Base-by-base conservation (phyloP, 2,329 filamentous ascomycete genomes). In the Calonectria honghensis region DNA sequence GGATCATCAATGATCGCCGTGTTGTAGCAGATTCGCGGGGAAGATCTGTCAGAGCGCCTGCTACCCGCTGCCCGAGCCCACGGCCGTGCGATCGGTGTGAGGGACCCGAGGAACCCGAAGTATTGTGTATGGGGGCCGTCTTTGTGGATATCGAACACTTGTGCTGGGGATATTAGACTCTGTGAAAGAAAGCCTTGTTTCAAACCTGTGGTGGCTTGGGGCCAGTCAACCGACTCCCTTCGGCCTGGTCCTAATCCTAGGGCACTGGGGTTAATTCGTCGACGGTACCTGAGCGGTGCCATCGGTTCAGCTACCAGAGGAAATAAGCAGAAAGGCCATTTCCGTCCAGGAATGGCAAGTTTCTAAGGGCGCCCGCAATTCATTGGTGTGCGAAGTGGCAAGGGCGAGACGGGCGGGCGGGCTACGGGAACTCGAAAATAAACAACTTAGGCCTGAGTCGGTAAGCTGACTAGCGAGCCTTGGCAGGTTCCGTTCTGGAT, bases 21-120 rank as follows among this genome's bases (percentile, higher is more conserved):
- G 39, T 41, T 41, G 57, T 37, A 20, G 57, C 35, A 63, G 57
- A 63, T 63, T 41, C 57, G 37, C 16, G 57, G 57, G 57, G 57
- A 59, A 63, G 57, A 63, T 63, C 57, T 14, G 57, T 41, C 37
- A 63, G 37, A 63, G 57, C 57, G n/a, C 16, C 35, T 41, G 57
- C 35, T 37, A 63, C 57, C 57, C 35, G 57, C 18, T 63, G 57
- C 37, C 39, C 24, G 35, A 63, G 35, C 14, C n/a, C 35, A 63
- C 24, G 35, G 39, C 57, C 57, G 57, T 63, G 57, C 57, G 57
- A 63, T 20, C 3, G 35, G 14, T 6, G 24, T 24, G 24, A 39
- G 57, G 57, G 27, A 29, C 57, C 37, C 37, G 57, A 39, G 37
- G 37, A 31, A 10, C 6, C 57, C 37, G 57, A 63, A 29, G 45